Evolutionary conservation across 2,329 filamentous ascomycete species (phyloP).

Genomic region (Fusarium brachygibbosum): DNA sequence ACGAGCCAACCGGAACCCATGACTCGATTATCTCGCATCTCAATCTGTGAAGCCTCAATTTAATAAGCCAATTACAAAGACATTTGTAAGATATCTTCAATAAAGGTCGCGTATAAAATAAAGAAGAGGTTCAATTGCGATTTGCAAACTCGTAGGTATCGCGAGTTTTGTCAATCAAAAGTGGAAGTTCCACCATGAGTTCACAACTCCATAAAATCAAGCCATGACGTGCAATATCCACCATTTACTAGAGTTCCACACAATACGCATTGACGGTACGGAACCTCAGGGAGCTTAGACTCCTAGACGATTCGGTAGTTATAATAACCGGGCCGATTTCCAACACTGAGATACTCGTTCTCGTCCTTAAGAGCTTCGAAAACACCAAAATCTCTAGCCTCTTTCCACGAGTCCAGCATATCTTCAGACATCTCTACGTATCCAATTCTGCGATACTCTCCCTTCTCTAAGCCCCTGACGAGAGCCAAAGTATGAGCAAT

Average conservation of each 20-base stretch:
- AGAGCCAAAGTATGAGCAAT: conserved; percentile 24
- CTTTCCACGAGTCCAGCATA: conserved; percentile 6
- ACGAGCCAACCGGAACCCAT: background rate
- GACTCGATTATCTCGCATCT: background rate
- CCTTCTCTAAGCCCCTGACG: conserved; percentile 20
- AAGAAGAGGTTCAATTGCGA: background rate
- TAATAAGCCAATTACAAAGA: conserved; percentile 5
- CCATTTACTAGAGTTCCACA: background rate
- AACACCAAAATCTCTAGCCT: conserved; percentile 26
- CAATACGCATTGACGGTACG: conserved; percentile 2
- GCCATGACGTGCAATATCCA: conserved; percentile 3
- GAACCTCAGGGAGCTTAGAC: background rate
- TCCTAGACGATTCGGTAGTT: conserved; percentile 33
- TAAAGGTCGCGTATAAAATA: background rate
- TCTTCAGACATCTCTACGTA: conserved; percentile 7
- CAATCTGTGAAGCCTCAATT: background rate
- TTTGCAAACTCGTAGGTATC: background rate
- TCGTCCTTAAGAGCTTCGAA: conserved; percentile 24
- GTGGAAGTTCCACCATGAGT: background rate
- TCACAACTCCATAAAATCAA: background rate
- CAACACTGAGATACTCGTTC: conserved; percentile 24
- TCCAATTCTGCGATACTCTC: conserved; percentile 36
- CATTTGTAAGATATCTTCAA: background rate
- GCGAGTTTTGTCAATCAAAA: background rate
- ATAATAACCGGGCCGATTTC: conserved; percentile 14